A percentile compares a stretch with the other conserved stretches of the same genome.
phyloP scores from a whole-genome alignment of 164 flowering plant genomes.

The Cinnamomum chago region DNA sequence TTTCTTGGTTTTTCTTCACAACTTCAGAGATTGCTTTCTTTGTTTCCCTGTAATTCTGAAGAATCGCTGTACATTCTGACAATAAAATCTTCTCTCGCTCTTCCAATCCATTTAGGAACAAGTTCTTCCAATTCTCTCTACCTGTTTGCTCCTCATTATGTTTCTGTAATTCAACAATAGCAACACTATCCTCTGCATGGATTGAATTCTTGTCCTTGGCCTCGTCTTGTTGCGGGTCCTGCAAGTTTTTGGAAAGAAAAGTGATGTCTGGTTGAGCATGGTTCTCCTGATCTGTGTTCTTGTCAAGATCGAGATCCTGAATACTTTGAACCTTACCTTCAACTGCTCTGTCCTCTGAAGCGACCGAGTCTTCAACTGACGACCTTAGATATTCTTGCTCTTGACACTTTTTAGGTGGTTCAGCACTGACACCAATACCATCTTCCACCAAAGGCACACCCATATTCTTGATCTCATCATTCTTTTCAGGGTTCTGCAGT shows the following conservation, averaged over 20 bases:
- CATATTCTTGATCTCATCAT: constrained; percentile 25
- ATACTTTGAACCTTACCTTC: constrained; percentile 11
- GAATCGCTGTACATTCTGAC: constrained; percentile 53
- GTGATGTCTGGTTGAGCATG: constrained; percentile 6
- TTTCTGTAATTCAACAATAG: constrained; percentile 3
- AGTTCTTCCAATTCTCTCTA: constrained; percentile 43
- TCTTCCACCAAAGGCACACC: constrained; percentile 16
- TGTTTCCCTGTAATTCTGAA: constrained; percentile 47
- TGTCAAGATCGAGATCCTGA: background rate
- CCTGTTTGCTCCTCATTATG: constrained; percentile 14
- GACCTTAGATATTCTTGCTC: background rate
- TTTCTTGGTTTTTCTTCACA: constrained; percentile 53
- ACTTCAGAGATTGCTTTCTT: constrained; percentile 51
- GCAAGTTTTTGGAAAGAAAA: background rate
- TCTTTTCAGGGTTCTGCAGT: constrained; percentile 28
- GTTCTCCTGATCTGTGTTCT: background rate
- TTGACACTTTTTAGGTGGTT: constrained; percentile 10
- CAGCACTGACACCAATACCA: constrained; percentile 1
- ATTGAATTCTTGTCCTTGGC: constrained; percentile 17
- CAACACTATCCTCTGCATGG: constrained; percentile 6
- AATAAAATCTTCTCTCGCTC: constrained; percentile 57
- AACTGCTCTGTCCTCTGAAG: constrained; percentile 7
- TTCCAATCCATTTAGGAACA: constrained; percentile 44
- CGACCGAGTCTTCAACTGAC: background rate
- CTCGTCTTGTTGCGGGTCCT: constrained; percentile 16